Conservation (phyloP, 2,329 filamentous ascomycete species). For the Bipolaris sorokiniana region DNA sequence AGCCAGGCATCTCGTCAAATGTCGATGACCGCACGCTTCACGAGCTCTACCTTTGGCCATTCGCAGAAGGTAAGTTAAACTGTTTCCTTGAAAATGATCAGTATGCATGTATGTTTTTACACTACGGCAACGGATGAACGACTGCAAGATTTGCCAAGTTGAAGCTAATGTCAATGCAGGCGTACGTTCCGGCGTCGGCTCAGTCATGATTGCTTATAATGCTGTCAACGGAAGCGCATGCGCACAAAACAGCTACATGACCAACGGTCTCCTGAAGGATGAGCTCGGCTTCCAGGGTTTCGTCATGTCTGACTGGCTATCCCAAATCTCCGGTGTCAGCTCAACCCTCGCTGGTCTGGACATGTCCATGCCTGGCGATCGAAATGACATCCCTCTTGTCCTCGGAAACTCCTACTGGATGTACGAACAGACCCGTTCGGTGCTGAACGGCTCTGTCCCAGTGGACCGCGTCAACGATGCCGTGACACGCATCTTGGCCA, state of each 20-base stretch:
- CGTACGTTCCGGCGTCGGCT: slow-evolving; percentile 75
- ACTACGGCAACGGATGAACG: too few relatives aligned
- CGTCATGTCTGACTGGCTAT: slow-evolving; percentile 83
- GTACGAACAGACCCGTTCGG: slow-evolving; percentile 72
- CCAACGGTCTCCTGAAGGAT: slow-evolving; percentile 85
- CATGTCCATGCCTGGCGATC: slow-evolving; percentile 79
- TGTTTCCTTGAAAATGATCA: not conserved
- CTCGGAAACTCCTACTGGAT: slow-evolving; percentile 68
- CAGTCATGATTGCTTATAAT: slow-evolving; percentile 82
- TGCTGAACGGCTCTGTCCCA: slow-evolving; percentile 83
- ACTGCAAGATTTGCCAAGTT: too few relatives aligned
- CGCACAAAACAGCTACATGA: slow-evolving; percentile 74
- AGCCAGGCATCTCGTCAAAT: slow-evolving; percentile 59
- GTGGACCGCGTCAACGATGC: slow-evolving; percentile 86
- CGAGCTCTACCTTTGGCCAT: slow-evolving; percentile 86
- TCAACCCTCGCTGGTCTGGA: slow-evolving; percentile 83
- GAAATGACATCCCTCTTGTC: slow-evolving; percentile 51
- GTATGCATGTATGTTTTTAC: not conserved
- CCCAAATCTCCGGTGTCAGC: slow-evolving; percentile 79
- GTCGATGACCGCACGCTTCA: slow-evolving; percentile 77
- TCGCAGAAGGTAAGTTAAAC: slow-evolving; percentile 64
- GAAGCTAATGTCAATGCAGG: slow-evolving; percentile 31
- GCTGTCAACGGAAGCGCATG: slow-evolving; percentile 63
- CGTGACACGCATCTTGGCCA: slow-evolving; percentile 81
- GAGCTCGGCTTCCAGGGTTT: slow-evolving; percentile 79